A percentile compares a stretch with the other conserved stretches of the same genome.
Evolutionary conservation across 495 filamentous ascomycete genomes (phyloP).

Genomic region (Gamarada debralockiae): DNA sequence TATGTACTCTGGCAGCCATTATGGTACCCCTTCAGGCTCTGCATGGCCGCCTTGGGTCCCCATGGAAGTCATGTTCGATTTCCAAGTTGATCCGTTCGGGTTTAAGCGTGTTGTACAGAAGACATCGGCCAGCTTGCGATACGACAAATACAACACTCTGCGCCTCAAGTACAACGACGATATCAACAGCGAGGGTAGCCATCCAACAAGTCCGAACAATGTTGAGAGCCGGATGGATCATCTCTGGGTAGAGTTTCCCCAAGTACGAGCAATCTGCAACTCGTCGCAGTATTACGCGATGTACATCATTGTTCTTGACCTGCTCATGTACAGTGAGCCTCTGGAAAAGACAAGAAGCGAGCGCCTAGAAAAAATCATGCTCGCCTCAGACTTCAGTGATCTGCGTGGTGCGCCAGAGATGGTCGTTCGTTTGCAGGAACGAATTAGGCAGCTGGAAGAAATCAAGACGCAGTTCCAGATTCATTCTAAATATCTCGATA

Average conservation of each 20-base stretch:
- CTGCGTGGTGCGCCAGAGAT: conserved; percentile 89
- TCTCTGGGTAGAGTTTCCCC: conserved; percentile 93
- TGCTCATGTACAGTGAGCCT: conserved; percentile 92
- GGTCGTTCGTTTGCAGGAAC: conserved; percentile 84
- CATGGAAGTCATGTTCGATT: conserved; percentile 97
- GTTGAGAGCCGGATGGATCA: conserved; percentile 84
- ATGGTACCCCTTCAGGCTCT: conserved; percentile 78
- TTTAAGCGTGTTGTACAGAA: conserved; percentile 93
- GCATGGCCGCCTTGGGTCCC: conserved; percentile 98
- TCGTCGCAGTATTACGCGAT: conserved; percentile 95
- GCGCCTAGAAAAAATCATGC: conserved; percentile 95
- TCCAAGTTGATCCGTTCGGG: conserved; percentile 84
- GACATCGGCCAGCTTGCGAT: conserved; percentile 88
- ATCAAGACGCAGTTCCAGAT: conserved; percentile 96
- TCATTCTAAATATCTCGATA: conserved; percentile 82
- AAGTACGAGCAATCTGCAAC: conserved; percentile 88
- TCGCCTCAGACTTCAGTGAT: conserved; percentile 99
- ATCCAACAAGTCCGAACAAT: conserved; percentile 42
- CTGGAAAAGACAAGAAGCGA: conserved; percentile 93
- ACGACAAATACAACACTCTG: conserved; percentile 97
- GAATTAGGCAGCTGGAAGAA: conserved; percentile 91
- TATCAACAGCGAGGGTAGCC: conserved; percentile 47
- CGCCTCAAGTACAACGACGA: conserved; percentile 97
- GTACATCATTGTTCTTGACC: conserved; percentile 94
- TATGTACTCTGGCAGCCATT: conserved; percentile 90